Evolutionary conservation across 2,329 filamentous ascomycete species (phyloP).

Genomic region (Neophaeococcomyces mojaviensis): DNA sequence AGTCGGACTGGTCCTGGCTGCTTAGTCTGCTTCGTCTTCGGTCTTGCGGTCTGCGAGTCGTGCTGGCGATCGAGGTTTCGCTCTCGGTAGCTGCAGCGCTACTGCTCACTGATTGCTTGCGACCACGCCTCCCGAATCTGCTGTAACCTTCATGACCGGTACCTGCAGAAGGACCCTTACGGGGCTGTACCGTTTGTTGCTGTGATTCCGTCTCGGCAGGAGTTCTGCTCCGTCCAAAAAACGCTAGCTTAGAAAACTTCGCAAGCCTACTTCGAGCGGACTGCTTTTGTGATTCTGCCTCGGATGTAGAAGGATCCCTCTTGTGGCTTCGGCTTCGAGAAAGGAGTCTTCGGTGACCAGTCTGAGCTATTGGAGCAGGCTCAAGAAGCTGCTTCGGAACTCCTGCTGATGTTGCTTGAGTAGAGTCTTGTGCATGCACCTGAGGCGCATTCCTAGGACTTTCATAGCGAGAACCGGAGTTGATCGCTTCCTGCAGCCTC

Average conservation of each 20-base stretch:
- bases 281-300: constrained; percentile 18
- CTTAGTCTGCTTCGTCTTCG: constrained; percentile 37
- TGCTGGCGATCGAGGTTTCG: constrained; percentile 32
- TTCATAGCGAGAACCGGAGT: background rate
- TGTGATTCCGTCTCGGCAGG: constrained; percentile 55
- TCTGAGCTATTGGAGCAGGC: constrained; percentile 49
- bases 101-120: constrained; percentile 36
- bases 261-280: constrained; percentile 29
- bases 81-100: constrained; percentile 27
- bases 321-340: constrained; percentile 42
- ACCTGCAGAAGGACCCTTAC: constrained; percentile 80
- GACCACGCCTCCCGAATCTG: constrained; percentile 39
- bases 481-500: constrained; percentile 7
- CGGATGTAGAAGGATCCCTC: constrained; percentile 27
- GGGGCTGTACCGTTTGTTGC: constrained; percentile 53
- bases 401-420: background rate
- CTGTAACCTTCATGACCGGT: constrained; percentile 73
- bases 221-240: constrained; percentile 59
- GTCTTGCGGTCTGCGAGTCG: constrained; percentile 29
- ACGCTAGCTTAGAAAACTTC: constrained; percentile 60
- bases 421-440: background rate
- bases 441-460: background rate
- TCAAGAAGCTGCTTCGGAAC: constrained; percentile 24
- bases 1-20: constrained; percentile 31
- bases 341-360: constrained; percentile 43